A percentile compares a stretch with the other conserved stretches of the same genome.
Evolutionary conservation across 768 basidiomycete species (phyloP).

Genomic region (Boletus subcaerulescens): DNA sequence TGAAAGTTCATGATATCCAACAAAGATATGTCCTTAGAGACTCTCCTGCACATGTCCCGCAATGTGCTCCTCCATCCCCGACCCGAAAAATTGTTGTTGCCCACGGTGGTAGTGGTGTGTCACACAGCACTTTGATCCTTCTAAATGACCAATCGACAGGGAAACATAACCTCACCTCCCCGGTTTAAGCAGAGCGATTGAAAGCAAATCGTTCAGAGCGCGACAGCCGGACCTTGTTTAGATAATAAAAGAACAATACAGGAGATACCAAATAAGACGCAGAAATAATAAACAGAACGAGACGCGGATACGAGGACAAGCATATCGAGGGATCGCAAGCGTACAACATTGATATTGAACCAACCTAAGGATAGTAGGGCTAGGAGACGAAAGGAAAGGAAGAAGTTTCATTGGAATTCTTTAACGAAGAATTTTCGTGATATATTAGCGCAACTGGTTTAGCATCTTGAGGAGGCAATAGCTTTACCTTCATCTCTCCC

Average conservation of each 20-base stretch:
- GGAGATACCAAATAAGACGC: constrained; percentile 27
- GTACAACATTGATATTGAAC: constrained; percentile 22
- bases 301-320: constrained; percentile 13
- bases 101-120: too few relatives aligned
- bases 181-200: too few relatives aligned
- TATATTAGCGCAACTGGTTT: background rate
- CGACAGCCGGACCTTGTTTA: constrained; percentile 1
- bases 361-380: constrained; percentile 10
- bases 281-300: constrained; percentile 21
- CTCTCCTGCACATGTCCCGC: background rate
- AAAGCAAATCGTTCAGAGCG: background rate
- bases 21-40: background rate
- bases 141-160: too few relatives aligned
- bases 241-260: constrained; percentile 28
- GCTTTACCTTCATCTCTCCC: constrained; percentile 6
- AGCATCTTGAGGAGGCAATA: background rate
- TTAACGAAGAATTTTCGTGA: background rate
- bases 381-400: constrained; percentile 1
- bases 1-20: background rate
- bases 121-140: too few relatives aligned
- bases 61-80: constrained; percentile 5
- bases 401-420: background rate
- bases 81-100: too few relatives aligned
- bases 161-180: too few relatives aligned
- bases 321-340: constrained; percentile 30